phyloP scores from a whole-genome alignment of 768 basidiomycete genomes.

The Baorangia bicolor region DNA sequence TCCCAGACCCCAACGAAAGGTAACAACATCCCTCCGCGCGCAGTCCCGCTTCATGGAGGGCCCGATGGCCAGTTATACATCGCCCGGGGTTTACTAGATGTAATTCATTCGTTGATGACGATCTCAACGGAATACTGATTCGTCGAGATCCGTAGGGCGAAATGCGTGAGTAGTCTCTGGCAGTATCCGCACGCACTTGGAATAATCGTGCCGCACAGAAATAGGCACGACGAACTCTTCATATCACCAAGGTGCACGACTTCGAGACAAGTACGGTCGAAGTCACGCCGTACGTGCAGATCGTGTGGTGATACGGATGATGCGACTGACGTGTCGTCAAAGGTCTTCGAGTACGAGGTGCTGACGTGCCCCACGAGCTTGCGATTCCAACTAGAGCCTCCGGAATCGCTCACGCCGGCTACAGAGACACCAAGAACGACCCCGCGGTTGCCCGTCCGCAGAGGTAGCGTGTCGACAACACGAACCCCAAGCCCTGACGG shows the following conservation, averaged over 20 bases:
- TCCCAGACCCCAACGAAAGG: constrained; percentile 15
- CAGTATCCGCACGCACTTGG: neutral
- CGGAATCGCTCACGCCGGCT: neutral
- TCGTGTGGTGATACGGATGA: neutral
- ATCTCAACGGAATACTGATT: constrained; percentile 3
- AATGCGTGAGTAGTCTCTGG: constrained; percentile 11
- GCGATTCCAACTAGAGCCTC: constrained; percentile 11
- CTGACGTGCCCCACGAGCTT: constrained; percentile 18
- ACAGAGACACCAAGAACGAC: neutral
- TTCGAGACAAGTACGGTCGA: constrained; percentile 12
- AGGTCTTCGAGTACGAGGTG: constrained; percentile 25
- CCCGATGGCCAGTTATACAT: constrained; percentile 15
- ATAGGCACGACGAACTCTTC: constrained; percentile 15
- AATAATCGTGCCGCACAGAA: constrained; percentile 3
- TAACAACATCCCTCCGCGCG: constrained; percentile 20
- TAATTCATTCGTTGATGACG: neutral
- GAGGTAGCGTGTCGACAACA: neutral
- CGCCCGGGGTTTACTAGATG: constrained; percentile 17
- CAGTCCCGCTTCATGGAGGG: constrained; percentile 13
- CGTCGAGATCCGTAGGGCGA: constrained; percentile 12
- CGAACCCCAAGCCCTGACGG: neutral
- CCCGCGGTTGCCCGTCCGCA: neutral
- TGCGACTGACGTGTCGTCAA: neutral
- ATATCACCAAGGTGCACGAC: constrained; percentile 12
- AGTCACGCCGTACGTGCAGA: constrained; percentile 8